phyloP scores from a whole-genome alignment of 2,329 filamentous ascomycete genomes.

The Aspergillus ochraceoroseus region DNA sequence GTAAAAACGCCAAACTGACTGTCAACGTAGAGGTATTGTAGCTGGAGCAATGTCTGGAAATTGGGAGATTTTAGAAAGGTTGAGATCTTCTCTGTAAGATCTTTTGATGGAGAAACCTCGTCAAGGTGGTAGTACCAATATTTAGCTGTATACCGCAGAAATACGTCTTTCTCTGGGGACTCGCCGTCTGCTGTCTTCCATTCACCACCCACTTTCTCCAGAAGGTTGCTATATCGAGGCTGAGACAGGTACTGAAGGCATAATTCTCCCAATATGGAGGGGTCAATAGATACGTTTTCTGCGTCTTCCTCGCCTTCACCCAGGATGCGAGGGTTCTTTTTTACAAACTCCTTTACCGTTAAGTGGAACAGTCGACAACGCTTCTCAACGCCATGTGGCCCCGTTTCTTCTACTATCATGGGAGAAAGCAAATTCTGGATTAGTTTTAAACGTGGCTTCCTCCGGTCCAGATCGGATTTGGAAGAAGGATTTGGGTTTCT shows the following conservation, averaged over 20 bases:
- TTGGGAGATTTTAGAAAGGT: neutral
- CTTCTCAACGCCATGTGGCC: neutral
- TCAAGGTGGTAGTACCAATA: slow-evolving; percentile 9
- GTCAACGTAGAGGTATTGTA: slow-evolving; percentile 5
- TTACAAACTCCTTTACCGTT: slow-evolving; percentile 6
- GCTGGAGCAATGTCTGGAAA: slow-evolving; percentile 7
- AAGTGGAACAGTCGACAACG: slow-evolving; percentile 1
- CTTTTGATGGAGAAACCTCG: neutral
- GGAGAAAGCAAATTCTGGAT: neutral
- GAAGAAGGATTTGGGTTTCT: neutral
- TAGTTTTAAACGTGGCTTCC: neutral
- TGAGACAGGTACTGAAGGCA: slow-evolving; percentile 5
- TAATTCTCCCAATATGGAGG: slow-evolving; percentile 3
- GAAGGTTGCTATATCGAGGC: slow-evolving; percentile 2
- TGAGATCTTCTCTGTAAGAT: neutral
- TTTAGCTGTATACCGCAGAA: slow-evolving; percentile 8
- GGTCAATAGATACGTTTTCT: neutral
- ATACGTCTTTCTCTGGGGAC: neutral
- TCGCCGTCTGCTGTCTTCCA: neutral
- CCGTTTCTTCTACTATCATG: neutral
- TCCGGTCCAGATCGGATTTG: neutral
- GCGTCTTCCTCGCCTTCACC: neutral
- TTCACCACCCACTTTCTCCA: neutral
- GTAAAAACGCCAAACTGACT: neutral
- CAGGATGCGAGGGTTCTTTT: slow-evolving; percentile 6